A percentile compares a stretch with the other conserved stretches of the same genome.
phyloP scores from a whole-genome alignment of 352 stramenopile species.

The Pythium scleroteichum region DNA sequence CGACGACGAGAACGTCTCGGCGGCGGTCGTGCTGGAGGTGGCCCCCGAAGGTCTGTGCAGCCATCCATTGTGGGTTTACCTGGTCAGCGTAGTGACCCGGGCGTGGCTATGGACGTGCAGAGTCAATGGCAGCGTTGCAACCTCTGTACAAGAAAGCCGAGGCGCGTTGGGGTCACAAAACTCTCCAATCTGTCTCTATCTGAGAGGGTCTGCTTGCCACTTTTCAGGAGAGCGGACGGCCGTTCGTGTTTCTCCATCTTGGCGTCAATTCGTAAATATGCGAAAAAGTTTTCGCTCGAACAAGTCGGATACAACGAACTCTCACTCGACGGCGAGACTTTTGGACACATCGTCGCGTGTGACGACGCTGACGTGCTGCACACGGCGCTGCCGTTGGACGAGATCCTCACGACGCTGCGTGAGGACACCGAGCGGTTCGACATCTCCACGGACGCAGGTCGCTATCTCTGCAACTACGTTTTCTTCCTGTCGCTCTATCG shows the following conservation, averaged over 20 bases:
- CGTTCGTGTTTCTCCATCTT: conserved; percentile 74
- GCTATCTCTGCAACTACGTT: conserved; percentile 88
- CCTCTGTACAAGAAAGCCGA: conserved; percentile 39
- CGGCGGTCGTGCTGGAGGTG: conserved; percentile 71
- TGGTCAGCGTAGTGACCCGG: too few species aligned
- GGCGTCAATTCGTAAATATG: conserved; percentile 54
- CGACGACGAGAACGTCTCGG: conserved; percentile 61
- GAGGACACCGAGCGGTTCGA: conserved; percentile 31
- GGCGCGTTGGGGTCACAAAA: conserved; percentile 29
- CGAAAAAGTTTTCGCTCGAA: conserved; percentile 58
- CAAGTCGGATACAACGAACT: conserved; percentile 81
- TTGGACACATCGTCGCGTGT: too few species aligned
- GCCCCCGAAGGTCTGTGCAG: conserved; percentile 44
- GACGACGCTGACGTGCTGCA: conserved; percentile 44
- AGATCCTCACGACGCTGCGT: conserved; percentile 48
- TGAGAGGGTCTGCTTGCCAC: too few species aligned
- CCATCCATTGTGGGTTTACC: too few species aligned
- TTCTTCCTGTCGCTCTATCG: conserved; percentile 81
- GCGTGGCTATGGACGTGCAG: conserved; percentile 6
- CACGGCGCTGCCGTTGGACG: conserved; percentile 60
- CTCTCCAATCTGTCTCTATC: too few species aligned
- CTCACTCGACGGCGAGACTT: too few species aligned
- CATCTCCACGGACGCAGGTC: conserved; percentile 72
- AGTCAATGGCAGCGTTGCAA: conserved; percentile 38
- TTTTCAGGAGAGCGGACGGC: conserved; percentile 52